Base-by-base conservation (phyloP, 371 early-diverging fungal genomes). In the Mortierella sp. region DNA sequence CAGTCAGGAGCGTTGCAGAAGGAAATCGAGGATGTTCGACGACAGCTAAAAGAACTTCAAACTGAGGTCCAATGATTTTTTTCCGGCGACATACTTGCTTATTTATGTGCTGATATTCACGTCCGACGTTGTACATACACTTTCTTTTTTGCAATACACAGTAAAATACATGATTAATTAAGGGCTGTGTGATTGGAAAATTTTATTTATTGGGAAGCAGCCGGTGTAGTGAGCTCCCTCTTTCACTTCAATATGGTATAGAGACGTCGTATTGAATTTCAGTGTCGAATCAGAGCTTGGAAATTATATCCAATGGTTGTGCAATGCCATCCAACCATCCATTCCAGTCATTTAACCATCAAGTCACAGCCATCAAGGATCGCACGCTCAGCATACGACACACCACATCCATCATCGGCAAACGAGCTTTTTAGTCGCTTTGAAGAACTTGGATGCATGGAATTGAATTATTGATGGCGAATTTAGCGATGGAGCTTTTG, bases 191-290 rank as follows among this genome's bases (percentile, higher is more conserved):
- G 49, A 34, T 19, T 26, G 8, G 51, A 22, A 64, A 64, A 32
- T 64, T 64, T 53, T 34, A 55, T 55, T 64, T 64, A 55, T 64
- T 42, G 42, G 7, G 29, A 5, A 15, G 35, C 15, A 9, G n/a
- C 65, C 15, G 55, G 42, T 29, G 56, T 40, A 17, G 42, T 22
- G 23, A 58, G 73, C 56, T 73, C 73, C 59, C 56, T 66, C 73
- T 73, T 73, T 73, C 73, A 73, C 73, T 66, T 73, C 73, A 73
- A 73, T 66, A 73, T 73, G 73, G 73, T 73, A 73, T 55, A 56
- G 43, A 66, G 56, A 51, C 65, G 19, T 26, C 22, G 37, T 54
- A 60, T 42, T 60, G 42, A 42, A 43, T 9, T 47, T 42, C 65
- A 55, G 64, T 42, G 42, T 26, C 13, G 29, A 32, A 32, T 43